Conservation (phyloP, 2,329 filamentous ascomycete species). For the Fusarium sp. region DNA sequence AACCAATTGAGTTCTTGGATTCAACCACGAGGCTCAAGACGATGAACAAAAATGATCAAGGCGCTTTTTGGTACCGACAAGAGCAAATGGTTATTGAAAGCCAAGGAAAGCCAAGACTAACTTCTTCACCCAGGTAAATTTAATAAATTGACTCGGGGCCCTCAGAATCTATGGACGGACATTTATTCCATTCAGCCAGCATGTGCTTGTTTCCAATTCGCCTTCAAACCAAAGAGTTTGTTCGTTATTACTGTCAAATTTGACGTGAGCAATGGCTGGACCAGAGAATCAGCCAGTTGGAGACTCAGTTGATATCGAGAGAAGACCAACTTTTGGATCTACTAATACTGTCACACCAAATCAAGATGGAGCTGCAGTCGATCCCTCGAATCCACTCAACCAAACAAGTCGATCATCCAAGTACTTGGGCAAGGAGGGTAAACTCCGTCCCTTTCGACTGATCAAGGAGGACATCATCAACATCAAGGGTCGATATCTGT, state of each 20-base stretch:
- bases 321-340: slow-evolving; percentile 17
- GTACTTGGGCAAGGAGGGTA: slow-evolving; percentile 53
- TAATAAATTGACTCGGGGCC: slow-evolving; percentile 15
- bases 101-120: slow-evolving; percentile 24
- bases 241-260: neutral
- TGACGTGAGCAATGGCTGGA: slow-evolving; percentile 18
- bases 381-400: neutral
- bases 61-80: slow-evolving; percentile 10
- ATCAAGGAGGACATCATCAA: slow-evolving; percentile 61
- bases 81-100: neutral
- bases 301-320: slow-evolving; percentile 21
- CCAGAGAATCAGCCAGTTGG: neutral
- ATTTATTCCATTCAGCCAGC: neutral
- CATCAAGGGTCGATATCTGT: slow-evolving; percentile 59
- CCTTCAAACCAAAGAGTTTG: neutral
- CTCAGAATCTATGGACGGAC: neutral
- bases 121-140: neutral
- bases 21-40: slow-evolving; percentile 30
- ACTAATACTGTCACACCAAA: slow-evolving; percentile 19
- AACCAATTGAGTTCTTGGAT: slow-evolving; percentile 36
- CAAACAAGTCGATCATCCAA: neutral
- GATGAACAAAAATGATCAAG: neutral
- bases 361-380: slow-evolving; percentile 2
- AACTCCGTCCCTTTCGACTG: slow-evolving; percentile 64
- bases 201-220: slow-evolving; percentile 13